These are phyloP conservation scores for Macrophomina pseudophaseolina DNA, from an alignment of 2,329 filamentous ascomycete genomes.

Conservation along the genomic window DNA sequence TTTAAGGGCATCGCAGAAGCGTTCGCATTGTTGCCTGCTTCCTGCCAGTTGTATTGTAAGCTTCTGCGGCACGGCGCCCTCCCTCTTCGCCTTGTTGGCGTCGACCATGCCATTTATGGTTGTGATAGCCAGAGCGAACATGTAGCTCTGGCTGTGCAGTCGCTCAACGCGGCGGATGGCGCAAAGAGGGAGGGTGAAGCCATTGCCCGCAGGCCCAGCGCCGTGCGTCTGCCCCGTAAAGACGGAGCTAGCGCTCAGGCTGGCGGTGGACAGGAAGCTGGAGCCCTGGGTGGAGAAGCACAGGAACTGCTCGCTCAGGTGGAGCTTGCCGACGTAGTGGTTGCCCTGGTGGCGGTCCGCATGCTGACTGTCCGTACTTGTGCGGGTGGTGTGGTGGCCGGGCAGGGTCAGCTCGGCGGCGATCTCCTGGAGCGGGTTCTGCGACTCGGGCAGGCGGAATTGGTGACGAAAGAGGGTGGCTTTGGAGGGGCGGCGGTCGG, in stretches of 20 bases:
- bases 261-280: constrained; percentile 82
- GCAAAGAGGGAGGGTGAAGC: constrained; percentile 91
- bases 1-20: constrained; percentile 96
- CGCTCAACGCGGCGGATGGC: constrained; percentile 91
- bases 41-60: constrained; percentile 92
- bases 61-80: constrained; percentile 72
- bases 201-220: constrained; percentile 90
- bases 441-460: constrained; percentile 90
- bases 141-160: constrained; percentile 87
- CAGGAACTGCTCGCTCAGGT: constrained; percentile 91
- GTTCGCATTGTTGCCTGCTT: constrained; percentile 85
- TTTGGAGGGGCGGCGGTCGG: constrained; percentile 85
- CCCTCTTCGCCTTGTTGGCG: constrained; percentile 52
- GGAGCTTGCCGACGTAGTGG: constrained; percentile 89
- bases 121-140: constrained; percentile 91
- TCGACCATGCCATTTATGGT: constrained; percentile 78
- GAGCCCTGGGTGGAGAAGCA: constrained; percentile 95
- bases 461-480: constrained; percentile 92
- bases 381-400: constrained; percentile 65
- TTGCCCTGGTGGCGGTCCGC: constrained; percentile 72
- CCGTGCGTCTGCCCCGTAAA: constrained; percentile 95
- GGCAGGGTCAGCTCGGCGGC: constrained; percentile 89
- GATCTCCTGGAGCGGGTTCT: constrained; percentile 95
- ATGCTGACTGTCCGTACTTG: constrained; percentile 63
- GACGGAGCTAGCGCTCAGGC: constrained; percentile 75